These are phyloP conservation scores for Fusarium sp. DNA, from an alignment of 2,329 filamentous ascomycete species.

Conservation along the genomic window DNA sequence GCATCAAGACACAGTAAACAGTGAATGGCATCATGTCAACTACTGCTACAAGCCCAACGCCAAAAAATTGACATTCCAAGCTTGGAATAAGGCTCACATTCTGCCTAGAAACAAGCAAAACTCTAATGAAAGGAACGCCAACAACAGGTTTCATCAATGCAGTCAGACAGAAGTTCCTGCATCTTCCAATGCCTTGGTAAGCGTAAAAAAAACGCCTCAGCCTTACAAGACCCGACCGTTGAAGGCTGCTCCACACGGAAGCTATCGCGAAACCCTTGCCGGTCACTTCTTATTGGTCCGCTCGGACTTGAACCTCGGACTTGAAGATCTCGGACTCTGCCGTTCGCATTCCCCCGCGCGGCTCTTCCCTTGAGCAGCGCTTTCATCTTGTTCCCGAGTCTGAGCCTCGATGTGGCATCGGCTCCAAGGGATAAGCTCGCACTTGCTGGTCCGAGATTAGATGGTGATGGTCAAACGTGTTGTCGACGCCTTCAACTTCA, in stretches of 20 bases:
- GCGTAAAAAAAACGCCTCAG: not conserved
- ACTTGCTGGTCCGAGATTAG: constrained; percentile 33
- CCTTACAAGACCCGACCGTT: not conserved
- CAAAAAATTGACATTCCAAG: not conserved
- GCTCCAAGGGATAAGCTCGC: constrained; percentile 7
- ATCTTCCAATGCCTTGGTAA: not conserved
- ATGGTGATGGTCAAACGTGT: not conserved
- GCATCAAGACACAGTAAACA: too few species aligned
- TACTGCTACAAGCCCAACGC: not conserved
- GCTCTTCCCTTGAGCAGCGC: not conserved
- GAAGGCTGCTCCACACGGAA: not conserved
- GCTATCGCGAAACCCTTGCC: not conserved
- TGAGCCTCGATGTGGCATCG: not conserved
- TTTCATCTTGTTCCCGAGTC: not conserved
- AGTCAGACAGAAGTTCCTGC: not conserved
- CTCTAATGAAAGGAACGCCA: not conserved
- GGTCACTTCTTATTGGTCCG: constrained; percentile 20
- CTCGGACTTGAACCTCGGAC: constrained; percentile 27
- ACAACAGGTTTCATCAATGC: not conserved
- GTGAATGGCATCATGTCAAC: not conserved
- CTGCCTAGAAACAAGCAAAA: not conserved
- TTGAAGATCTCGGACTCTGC: not conserved
- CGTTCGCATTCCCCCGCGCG: not conserved
- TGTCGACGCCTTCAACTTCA: not conserved
- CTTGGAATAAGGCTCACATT: not conserved